Percentiles rank a stretch among this genome's conserved stretches.
Evolutionary conservation across 768 basidiomycete species (phyloP).

Genomic region (Hirschioporus abietinus): DNA sequence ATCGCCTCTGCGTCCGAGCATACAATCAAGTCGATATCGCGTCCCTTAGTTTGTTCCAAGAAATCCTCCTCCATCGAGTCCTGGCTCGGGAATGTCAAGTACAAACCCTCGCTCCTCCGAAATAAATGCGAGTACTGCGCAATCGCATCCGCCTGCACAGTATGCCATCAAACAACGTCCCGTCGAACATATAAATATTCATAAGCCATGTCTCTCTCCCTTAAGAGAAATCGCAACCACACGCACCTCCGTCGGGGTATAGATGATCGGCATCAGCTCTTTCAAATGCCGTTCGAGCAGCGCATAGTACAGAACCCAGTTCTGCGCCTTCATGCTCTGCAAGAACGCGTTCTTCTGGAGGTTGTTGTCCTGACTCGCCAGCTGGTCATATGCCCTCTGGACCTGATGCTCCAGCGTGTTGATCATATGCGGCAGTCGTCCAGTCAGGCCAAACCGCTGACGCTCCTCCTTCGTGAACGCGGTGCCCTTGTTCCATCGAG

Average conservation of each 20-base stretch:
- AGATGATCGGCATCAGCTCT: slow-evolving; percentile 65
- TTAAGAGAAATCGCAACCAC: background rate
- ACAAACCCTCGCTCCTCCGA: slow-evolving; percentile 73
- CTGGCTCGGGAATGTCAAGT: slow-evolving; percentile 53
- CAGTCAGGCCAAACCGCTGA: slow-evolving; percentile 56
- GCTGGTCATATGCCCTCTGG: slow-evolving; percentile 65
- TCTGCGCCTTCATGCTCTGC: slow-evolving; percentile 73
- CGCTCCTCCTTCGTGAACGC: slow-evolving; percentile 69
- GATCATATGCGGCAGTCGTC: slow-evolving; percentile 44
- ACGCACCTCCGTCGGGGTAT: slow-evolving; percentile 74
- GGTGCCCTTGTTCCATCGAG: slow-evolving; percentile 77
- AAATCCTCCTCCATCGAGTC: slow-evolving; percentile 75
- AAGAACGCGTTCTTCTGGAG: slow-evolving; percentile 70
- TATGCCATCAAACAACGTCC: background rate
- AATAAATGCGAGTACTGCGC: slow-evolving; percentile 81
- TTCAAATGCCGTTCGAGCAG: slow-evolving; percentile 53
- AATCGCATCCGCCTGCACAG: slow-evolving; percentile 73
- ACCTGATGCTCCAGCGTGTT: slow-evolving; percentile 76
- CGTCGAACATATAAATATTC: too few species aligned
- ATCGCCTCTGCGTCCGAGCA: slow-evolving; percentile 85
- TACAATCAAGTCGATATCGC: slow-evolving; percentile 71
- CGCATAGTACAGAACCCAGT: slow-evolving; percentile 76
- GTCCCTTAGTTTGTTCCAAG: slow-evolving; percentile 55
- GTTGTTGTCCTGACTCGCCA: slow-evolving; percentile 31
- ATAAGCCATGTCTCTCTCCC: too few species aligned